Evolutionary conservation across 768 basidiomycete species (phyloP), one percentile per base, ranked within the genome.

Genomic region (Lyophyllum shimeji): DNA sequence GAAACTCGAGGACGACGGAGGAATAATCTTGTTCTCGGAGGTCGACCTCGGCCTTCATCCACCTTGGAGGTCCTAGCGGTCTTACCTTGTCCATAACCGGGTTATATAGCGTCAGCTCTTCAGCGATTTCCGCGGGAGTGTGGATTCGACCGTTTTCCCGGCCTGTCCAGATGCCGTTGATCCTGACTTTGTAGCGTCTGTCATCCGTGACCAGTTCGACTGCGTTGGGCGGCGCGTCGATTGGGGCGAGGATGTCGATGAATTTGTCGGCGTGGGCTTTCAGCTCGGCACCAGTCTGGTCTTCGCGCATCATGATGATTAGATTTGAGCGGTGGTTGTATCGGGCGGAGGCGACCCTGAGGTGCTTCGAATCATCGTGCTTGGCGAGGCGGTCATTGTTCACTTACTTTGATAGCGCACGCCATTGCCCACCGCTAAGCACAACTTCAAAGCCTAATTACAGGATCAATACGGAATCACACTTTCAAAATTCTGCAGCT

Each of bases 131-230:
- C 25, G 37, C 17, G 3, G 34, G 49, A 5, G 49, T 46, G 46
- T 51, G 37, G 1, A 43, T 24, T 7, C 17, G 3, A 8, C 13
- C 27, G 25, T 39, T 23, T 3, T 46, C 23, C 0, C 15, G 2
- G 1, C 40, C 39, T 7, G 55, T 57, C 34, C 44, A 40, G 1
- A 52, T 39, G 1, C 59, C 58, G 7, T 64, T 62, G 0, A 67
- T 40, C 23, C 61, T 47, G 1, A 65, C 55, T 49, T 64, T 67
- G 53, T 25, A 67, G 46, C 62, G 58, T 23, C 57, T 62, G 44
- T 67, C 65, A 39, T 62, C 66, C 24, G 57, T 55, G 21, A 57
- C 15, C 5, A 49, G 42, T 2, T 51, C 57, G 13, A 50, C 39
- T 23, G 44, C 46, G 27, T 65, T 50, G 17, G 49, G 13, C 31